Evolutionary conservation across 2,329 filamentous ascomycete genomes (phyloP).

Genomic region (Monilinia fructicola): DNA sequence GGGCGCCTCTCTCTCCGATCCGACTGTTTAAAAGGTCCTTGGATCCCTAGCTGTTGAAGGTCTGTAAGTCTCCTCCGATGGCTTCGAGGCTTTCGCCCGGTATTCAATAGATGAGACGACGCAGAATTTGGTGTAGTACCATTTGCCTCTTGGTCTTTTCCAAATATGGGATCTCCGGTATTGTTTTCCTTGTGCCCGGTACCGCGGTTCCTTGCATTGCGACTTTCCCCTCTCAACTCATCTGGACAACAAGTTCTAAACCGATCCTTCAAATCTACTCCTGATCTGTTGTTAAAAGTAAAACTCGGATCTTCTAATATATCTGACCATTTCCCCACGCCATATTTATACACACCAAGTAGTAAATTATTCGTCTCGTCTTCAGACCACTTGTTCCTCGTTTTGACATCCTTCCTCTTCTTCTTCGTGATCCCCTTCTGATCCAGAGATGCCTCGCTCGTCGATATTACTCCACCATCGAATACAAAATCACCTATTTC

Average conservation of each 20-base stretch:
- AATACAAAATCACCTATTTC: constrained; percentile 13
- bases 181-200: constrained; percentile 9
- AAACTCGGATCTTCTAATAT: constrained; percentile 63
- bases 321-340: constrained; percentile 64
- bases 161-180: constrained; percentile 47
- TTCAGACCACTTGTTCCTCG: constrained; percentile 63
- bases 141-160: constrained; percentile 27
- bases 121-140: constrained; percentile 34
- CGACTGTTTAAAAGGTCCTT: constrained; percentile 62
- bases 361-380: constrained; percentile 63
- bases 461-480: neutral
- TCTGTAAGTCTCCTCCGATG: constrained; percentile 58
- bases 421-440: constrained; percentile 44
- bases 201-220: neutral
- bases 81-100: constrained; percentile 51
- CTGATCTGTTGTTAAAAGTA: constrained; percentile 59
- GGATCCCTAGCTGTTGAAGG: constrained; percentile 58
- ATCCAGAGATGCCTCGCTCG: constrained; percentile 7
- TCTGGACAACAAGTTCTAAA: constrained; percentile 65
- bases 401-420: constrained; percentile 56
- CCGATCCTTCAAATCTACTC: constrained; percentile 64
- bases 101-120: constrained; percentile 27
- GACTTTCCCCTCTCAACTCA: constrained; percentile 52
- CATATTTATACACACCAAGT: constrained; percentile 60
- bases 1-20: constrained; percentile 58